Conservation (phyloP, 192 early-diverging fungal genomes). For the Podila clonocystis region DNA sequence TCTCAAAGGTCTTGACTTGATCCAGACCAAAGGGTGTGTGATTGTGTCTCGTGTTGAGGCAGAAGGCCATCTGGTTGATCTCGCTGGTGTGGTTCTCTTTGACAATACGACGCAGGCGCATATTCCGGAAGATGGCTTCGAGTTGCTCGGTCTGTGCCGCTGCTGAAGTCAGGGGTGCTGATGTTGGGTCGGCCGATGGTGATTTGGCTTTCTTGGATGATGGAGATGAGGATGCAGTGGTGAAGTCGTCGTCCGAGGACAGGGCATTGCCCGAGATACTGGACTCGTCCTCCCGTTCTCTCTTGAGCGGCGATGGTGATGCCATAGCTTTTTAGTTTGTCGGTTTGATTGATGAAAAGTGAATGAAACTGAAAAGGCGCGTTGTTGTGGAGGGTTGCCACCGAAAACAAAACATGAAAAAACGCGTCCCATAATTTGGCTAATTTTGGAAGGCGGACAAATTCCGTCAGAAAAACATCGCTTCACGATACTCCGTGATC, state of each 20-base stretch:
- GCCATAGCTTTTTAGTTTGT: constrained; percentile 15
- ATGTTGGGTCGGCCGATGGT: constrained; percentile 2
- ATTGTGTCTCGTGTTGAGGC: constrained; percentile 72
- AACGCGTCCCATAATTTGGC: constrained; percentile 21
- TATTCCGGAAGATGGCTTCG: constrained; percentile 73
- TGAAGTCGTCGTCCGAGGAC: constrained; percentile 45
- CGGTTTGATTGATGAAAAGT: not conserved
- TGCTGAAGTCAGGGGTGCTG: not conserved
- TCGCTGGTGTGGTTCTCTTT: constrained; percentile 89
- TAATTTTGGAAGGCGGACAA: not conserved
- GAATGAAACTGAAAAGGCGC: not conserved
- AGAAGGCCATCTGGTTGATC: constrained; percentile 79
- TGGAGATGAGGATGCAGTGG: constrained; percentile 27
- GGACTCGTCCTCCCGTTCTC: constrained; percentile 37
- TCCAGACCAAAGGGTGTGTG: constrained; percentile 59
- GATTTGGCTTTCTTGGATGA: constrained; percentile 42
- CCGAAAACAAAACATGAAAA: constrained; percentile 15
- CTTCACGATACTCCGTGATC: not conserved
- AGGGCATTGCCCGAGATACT: not conserved
- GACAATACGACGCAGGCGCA: constrained; percentile 85
- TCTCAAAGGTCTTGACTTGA: constrained; percentile 73
- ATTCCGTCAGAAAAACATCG: not conserved
- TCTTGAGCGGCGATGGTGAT: constrained; percentile 34
- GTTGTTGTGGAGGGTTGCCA: not conserved
- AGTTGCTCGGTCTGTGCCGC: constrained; percentile 22